Evolutionary conservation across 768 basidiomycete genomes (phyloP).

Genomic region (Leucogyrophana mollusca): DNA sequence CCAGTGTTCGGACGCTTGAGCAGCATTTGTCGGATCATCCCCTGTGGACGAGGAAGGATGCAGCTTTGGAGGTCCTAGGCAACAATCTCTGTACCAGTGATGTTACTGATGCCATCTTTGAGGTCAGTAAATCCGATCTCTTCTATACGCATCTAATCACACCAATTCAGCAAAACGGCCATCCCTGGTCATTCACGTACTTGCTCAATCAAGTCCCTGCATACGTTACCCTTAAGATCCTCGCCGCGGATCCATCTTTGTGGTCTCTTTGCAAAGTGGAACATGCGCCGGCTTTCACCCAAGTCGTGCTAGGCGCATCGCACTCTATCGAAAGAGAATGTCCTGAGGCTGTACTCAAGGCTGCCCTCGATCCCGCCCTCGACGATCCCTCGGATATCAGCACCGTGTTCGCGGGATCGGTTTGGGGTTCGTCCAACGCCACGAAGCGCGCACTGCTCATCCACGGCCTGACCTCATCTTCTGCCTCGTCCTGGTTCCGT

Average conservation of each 20-base stretch:
- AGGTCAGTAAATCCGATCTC: background rate
- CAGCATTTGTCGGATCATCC: conserved; percentile 7
- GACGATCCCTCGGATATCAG: too few species aligned
- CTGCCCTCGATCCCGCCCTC: conserved; percentile 2
- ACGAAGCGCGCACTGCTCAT: conserved; percentile 23
- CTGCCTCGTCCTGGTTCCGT: conserved; percentile 16
- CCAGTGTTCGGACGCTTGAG: background rate
- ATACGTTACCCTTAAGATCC: conserved; percentile 12
- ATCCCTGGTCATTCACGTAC: conserved; percentile 16
- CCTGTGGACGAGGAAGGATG: conserved; percentile 10
- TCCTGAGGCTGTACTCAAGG: conserved; percentile 17
- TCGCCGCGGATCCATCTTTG: conserved; percentile 20
- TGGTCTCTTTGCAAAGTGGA: background rate
- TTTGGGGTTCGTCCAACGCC: conserved; percentile 20
- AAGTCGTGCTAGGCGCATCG: conserved; percentile 11
- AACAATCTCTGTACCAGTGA: conserved; percentile 2
- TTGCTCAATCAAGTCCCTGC: background rate
- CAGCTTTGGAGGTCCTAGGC: conserved; percentile 7
- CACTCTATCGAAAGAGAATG: conserved; percentile 28
- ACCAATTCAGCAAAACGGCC: conserved; percentile 10
- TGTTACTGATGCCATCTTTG: conserved; percentile 6
- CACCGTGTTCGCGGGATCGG: too few species aligned
- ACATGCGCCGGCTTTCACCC: conserved; percentile 9
- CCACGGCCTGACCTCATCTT: conserved; percentile 22
- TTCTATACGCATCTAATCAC: background rate